Percentiles rank a stretch among this genome's conserved stretches.
Conservation (phyloP, 345 rosid species). For the Murraya koenigii region DNA sequence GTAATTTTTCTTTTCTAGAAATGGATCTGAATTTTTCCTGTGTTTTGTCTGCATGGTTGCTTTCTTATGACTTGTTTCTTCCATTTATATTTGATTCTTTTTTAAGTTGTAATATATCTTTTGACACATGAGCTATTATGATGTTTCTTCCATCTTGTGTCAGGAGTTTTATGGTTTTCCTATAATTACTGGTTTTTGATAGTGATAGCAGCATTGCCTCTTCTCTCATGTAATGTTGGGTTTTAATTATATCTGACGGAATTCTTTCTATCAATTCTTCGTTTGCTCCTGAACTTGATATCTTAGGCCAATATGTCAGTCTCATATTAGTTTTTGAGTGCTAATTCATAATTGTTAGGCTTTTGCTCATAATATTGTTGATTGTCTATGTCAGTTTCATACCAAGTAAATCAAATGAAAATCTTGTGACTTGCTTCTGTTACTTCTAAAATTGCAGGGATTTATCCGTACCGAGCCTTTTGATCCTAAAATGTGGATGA, state of each 20-base stretch:
- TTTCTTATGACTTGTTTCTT: neutral
- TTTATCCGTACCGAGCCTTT: constrained; percentile 71
- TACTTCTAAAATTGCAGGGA: constrained; percentile 46
- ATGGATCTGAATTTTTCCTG: neutral
- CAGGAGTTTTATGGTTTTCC: neutral
- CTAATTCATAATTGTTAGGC: neutral
- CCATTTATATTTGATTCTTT: neutral
- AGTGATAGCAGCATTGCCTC: neutral
- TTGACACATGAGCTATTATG: neutral
- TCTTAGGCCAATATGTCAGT: neutral
- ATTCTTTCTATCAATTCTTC: neutral
- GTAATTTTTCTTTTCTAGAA: constrained; percentile 31
- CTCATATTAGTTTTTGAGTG: neutral
- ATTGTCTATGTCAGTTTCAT: neutral
- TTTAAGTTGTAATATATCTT: neutral
- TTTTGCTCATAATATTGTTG: neutral
- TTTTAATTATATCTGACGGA: no score
- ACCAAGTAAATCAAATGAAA: neutral
- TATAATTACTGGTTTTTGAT: neutral
- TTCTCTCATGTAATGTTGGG: neutral
- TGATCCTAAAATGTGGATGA: constrained; percentile 68
- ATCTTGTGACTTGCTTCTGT: neutral
- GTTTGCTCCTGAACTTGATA: neutral
- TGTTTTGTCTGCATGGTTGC: neutral
- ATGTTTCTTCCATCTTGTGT: neutral